Base-by-base conservation (phyloP, 495 filamentous ascomycete species). In the Penicillium cinerascens region DNA sequence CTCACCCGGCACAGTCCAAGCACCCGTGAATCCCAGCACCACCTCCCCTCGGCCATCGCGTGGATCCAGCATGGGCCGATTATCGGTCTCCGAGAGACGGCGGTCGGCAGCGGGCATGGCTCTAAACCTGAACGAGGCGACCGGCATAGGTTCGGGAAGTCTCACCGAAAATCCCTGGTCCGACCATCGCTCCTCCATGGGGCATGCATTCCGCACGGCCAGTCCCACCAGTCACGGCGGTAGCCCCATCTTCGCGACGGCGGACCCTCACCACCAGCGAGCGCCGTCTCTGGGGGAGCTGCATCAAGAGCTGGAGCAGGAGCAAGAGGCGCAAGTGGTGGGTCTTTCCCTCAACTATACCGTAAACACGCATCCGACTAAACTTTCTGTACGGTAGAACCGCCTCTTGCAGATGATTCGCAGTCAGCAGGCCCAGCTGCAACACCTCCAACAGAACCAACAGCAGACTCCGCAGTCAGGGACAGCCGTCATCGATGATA, bases 241-340 rank as follows among this genome's bases (percentile, higher is more conserved):
- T 4, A 87, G 81, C 29, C 84, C 86, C 13, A 74, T 80, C 29
- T 76, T 85, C 42, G 70, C 71, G 27, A 78, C 72, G 11, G 77
- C 78, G 17, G 80, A 83, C 54, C 80, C 82, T 7, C 82, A 84
- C 56, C 87, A 88, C 59, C 80, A 81, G 44, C 81, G 83, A 9
- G 73, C 87, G 8, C 91, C 91, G 1, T 95, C 89, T 49, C 69
- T 97, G 40, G 92, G 92, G n/a, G 92, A 97, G 69, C 77, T 98
- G 35, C 92, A 97, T 64, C 92, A 98, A 60, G 89, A 96, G 64
- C 76, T 97, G 6, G 93, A 98, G 69, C 88, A 87, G 44, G 93
- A 98, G 65, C 92, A 96, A 68, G 93, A 98, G 69, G 90, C 85
- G 10, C 92, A 96, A 72, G 93, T 98, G 68, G 87, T 89, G 72